phyloP scores from a whole-genome alignment of 331 rosid genomes.

The Ulmus americana region DNA sequence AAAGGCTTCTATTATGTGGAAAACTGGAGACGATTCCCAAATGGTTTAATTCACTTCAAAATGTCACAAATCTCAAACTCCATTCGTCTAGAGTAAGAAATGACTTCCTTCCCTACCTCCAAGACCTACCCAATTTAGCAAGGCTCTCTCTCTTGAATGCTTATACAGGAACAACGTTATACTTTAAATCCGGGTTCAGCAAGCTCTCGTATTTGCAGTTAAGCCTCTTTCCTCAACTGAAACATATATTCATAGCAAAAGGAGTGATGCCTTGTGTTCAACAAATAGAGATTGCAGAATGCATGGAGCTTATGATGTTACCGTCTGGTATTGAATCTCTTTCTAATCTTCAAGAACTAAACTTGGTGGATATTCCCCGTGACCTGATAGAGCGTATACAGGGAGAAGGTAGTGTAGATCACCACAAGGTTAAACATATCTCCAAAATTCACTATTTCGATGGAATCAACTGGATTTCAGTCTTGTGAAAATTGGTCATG shows the following conservation, averaged over 20 bases:
- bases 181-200: background rate
- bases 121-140: background rate
- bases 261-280: conserved; percentile 12
- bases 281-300: background rate
- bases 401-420: background rate
- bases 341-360: background rate
- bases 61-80: background rate
- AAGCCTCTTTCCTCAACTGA: background rate
- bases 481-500: too few relatives aligned
- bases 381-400: background rate
- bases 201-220: background rate
- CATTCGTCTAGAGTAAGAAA: too few relatives aligned
- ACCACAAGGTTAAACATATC: background rate
- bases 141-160: background rate
- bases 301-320: background rate
- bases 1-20: background rate
- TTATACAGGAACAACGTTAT: background rate
- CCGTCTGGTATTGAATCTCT: conserved; percentile 6
- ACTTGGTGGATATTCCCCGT: background rate
- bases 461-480: background rate
- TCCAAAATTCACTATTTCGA: background rate
- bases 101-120: too few relatives aligned
- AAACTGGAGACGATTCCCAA: background rate
- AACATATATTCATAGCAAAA: background rate
- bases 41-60: background rate